These are phyloP conservation scores for Camellia lanceoleosa DNA, from an alignment of 148 eudicot species.

Conservation along the genomic window DNA sequence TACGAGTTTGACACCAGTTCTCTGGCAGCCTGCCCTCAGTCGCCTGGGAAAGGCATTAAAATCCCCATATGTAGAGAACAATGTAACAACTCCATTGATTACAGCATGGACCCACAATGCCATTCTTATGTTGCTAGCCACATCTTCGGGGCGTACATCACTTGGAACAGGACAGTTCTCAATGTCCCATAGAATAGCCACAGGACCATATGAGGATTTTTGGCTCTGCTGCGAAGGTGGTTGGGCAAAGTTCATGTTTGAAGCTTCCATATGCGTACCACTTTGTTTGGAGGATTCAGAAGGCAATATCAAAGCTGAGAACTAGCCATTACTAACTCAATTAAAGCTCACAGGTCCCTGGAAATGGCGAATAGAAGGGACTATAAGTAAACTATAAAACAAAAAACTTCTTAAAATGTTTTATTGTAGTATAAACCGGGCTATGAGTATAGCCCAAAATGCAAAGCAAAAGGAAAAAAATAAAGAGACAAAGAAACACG, in stretches of 20 bases:
- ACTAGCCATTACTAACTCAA: neutral
- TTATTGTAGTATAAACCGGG: no score
- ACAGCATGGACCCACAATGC: slow-evolving; percentile 85
- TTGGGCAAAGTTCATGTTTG: slow-evolving; percentile 27
- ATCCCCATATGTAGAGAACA: slow-evolving; percentile 93
- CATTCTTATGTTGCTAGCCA: slow-evolving; percentile 89
- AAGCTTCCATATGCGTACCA: slow-evolving; percentile 23
- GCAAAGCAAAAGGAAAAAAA: neutral
- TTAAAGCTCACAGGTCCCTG: neutral
- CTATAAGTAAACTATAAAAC: neutral
- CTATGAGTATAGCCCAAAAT: neutral
- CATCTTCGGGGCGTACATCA: slow-evolving; percentile 90
- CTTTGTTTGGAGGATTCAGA: slow-evolving; percentile 16
- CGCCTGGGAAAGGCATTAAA: slow-evolving; percentile 89
- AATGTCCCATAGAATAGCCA: slow-evolving; percentile 96
- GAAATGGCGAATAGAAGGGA: neutral
- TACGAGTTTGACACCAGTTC: slow-evolving; percentile 89
- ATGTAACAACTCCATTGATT: slow-evolving; percentile 71
- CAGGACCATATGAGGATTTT: slow-evolving; percentile 49
- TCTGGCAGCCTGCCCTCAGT: slow-evolving; percentile 93
- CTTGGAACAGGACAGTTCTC: slow-evolving; percentile 97
- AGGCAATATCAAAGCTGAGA: slow-evolving; percentile 4
- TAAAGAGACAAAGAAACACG: neutral
- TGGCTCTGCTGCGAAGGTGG: slow-evolving; percentile 33
- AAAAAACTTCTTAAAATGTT: neutral